A percentile compares a stretch with the other conserved stretches of the same genome.
These are phyloP conservation scores for Skeletonema costatum DNA, from an alignment of 108 stramenopile species.

Conservation along the genomic window DNA sequence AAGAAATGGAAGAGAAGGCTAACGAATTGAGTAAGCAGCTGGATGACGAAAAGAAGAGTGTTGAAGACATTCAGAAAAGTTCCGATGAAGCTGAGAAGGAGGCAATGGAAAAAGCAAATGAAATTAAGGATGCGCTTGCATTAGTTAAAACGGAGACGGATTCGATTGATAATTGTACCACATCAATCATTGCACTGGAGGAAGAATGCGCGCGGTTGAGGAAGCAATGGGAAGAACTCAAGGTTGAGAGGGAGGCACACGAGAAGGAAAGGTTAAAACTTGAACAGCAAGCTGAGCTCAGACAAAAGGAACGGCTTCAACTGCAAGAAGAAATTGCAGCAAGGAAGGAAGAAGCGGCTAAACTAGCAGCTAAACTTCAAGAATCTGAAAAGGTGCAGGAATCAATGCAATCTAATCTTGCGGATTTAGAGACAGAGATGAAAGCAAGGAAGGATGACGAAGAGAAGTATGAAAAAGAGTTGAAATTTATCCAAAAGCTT, in stretches of 20 bases:
- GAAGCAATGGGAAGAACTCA: constrained; percentile 40
- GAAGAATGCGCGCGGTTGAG: constrained; percentile 37
- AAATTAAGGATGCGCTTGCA: constrained; percentile 24
- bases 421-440: constrained; percentile 40
- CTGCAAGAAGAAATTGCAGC: constrained; percentile 31
- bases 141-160: constrained; percentile 29
- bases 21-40: constrained; percentile 13
- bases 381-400: constrained; percentile 20
- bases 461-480: constrained; percentile 3
- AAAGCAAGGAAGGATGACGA: constrained; percentile 25
- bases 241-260: constrained; percentile 23
- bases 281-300: constrained; percentile 19
- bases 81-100: constrained; percentile 31
- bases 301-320: constrained; percentile 22
- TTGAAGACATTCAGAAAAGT: constrained; percentile 13
- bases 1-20: constrained; percentile 30
- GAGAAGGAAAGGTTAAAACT: constrained; percentile 21
- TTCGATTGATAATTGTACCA: constrained; percentile 19
- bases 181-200: constrained; percentile 24
- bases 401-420: constrained; percentile 26
- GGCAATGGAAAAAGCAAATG: constrained; percentile 20
- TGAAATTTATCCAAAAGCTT: constrained; percentile 33
- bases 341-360: constrained; percentile 19
- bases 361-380: constrained; percentile 4
- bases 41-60: constrained; percentile 7